Conservation (phyloP, 768 basidiomycete species). For the Leccinum variicolor region DNA sequence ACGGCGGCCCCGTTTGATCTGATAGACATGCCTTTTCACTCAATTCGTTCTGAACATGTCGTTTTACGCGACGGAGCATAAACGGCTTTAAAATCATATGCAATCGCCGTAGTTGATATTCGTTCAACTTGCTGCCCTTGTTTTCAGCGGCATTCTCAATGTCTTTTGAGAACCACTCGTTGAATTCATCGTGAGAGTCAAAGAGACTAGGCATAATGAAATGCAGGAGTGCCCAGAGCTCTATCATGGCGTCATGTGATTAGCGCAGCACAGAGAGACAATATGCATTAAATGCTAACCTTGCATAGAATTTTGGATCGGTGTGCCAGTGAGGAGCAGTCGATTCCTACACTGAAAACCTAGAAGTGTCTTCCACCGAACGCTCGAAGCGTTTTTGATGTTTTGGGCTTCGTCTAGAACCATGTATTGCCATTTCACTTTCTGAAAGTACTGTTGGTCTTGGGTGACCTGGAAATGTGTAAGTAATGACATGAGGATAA, state of each 20-base stretch:
- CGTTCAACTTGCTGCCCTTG: slow-evolving; percentile 87
- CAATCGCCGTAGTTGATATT: slow-evolving; percentile 89
- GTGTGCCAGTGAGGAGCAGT: slow-evolving; percentile 92
- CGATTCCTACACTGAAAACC: slow-evolving; percentile 96
- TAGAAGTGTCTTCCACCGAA: slow-evolving; percentile 95
- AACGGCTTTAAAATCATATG: slow-evolving; percentile 99
- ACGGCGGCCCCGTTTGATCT: slow-evolving; percentile 59
- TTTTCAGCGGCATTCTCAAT: slow-evolving; percentile 95
- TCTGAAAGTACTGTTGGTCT: slow-evolving; percentile 97
- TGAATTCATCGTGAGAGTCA: slow-evolving; percentile 99
- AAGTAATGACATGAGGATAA: neutral
- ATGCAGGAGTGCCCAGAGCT: slow-evolving; percentile 96
- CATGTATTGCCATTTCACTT: slow-evolving; percentile 99
- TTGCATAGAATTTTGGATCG: slow-evolving; percentile 99
- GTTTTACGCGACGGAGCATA: slow-evolving; percentile 96
- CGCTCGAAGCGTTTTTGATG: slow-evolving; percentile 96
- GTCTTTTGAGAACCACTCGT: slow-evolving; percentile 99
- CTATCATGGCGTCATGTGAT: slow-evolving; percentile 37
- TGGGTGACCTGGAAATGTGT: slow-evolving; percentile 67
- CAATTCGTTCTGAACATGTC: slow-evolving; percentile 98
- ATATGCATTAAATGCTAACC: slow-evolving; percentile 44
- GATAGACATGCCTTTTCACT: slow-evolving; percentile 80
- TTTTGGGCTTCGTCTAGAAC: slow-evolving; percentile 99
- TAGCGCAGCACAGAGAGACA: neutral
- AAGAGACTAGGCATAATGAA: slow-evolving; percentile 99